A percentile compares a stretch with the other conserved stretches of the same genome.
phyloP scores from a whole-genome alignment of 805 yeast species.

The Saccharomycopsis synnaedendra region DNA sequence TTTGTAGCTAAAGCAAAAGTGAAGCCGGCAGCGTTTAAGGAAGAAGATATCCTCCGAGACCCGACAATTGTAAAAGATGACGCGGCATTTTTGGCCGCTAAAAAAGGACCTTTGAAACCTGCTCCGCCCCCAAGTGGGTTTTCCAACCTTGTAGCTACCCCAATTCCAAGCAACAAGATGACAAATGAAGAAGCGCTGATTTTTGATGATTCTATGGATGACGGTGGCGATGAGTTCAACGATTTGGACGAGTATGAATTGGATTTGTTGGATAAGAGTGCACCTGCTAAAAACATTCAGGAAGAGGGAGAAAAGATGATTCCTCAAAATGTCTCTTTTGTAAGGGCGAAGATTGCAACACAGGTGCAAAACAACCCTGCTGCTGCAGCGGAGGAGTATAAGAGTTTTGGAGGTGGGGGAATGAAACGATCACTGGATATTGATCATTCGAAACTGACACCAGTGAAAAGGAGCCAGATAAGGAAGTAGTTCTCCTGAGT shows the following conservation, averaged over 20 bases:
- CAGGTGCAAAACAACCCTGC: conserved; percentile 35
- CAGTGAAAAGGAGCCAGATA: conserved; percentile 32
- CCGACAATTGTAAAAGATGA: conserved; percentile 14
- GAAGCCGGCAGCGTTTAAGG: conserved; percentile 22
- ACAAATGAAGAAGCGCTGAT: conserved; percentile 17
- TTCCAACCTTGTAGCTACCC: not conserved
- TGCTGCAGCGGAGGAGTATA: conserved; percentile 29
- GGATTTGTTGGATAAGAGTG: conserved; percentile 4
- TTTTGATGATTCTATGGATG: conserved; percentile 42
- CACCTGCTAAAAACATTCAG: not conserved
- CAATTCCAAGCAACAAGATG: not conserved
- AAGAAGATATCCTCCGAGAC: conserved; percentile 23
- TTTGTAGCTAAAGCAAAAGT: conserved; percentile 35
- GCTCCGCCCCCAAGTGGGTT: too few species aligned
- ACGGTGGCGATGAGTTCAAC: conserved; percentile 36
- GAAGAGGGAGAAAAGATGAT: conserved; percentile 17
- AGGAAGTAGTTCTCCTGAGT: too few species aligned
- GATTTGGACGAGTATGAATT: conserved; percentile 22
- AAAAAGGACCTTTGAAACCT: not conserved
- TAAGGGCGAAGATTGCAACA: conserved; percentile 55
- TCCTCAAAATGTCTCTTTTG: conserved; percentile 31
- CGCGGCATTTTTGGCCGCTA: not conserved
- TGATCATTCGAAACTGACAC: conserved; percentile 60
- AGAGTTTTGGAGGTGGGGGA: conserved; percentile 40
- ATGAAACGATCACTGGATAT: conserved; percentile 35